Percentiles rank a stretch among this genome's conserved stretches.
Evolutionary conservation across 1,284 basidiomycete genomes (phyloP).

Genomic region (Pseudozyma sp.): DNA sequence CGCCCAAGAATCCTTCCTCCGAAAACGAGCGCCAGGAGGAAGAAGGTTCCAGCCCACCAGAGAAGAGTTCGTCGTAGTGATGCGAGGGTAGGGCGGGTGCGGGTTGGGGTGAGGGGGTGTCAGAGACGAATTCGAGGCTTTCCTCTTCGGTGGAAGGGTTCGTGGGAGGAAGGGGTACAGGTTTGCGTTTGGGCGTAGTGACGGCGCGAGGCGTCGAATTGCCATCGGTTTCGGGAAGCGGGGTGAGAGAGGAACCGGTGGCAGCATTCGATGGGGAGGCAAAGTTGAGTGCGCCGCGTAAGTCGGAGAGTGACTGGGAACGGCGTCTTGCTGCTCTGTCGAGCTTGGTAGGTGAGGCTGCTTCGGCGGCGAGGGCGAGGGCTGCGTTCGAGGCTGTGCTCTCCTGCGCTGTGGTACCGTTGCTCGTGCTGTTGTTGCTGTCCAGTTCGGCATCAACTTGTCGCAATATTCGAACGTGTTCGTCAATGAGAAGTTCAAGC

Average conservation of each 20-base stretch:
- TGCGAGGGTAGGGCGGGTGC: neutral
- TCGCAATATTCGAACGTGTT: constrained; percentile 49
- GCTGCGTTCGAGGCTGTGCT: neutral
- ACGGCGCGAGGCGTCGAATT: no score
- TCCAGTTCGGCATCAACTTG: constrained; percentile 24
- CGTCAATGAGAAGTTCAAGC: constrained; percentile 41
- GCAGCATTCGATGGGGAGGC: neutral
- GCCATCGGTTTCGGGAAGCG: constrained; percentile 1
- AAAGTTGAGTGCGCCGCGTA: constrained; percentile 7
- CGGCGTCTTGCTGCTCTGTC: constrained; percentile 13
- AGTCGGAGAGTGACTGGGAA: constrained; percentile 32
- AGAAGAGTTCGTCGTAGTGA: constrained; percentile 11
- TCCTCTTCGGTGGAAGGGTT: constrained; percentile 2
- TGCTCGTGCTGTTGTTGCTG: no score
- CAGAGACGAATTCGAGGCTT: constrained; percentile 21
- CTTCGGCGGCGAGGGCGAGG: neutral
- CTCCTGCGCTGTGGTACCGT: no score
- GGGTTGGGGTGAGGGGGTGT: neutral
- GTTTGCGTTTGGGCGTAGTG: constrained; percentile 19
- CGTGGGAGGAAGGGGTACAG: constrained; percentile 7
- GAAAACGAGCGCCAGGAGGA: constrained; percentile 39
- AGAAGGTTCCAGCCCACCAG: constrained; percentile 20
- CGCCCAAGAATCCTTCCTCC: constrained; percentile 32
- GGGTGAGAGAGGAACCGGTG: neutral
- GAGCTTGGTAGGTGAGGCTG: constrained; percentile 2